Base-by-base conservation (phyloP, 768 basidiomycete species). In the Udeniomyces megalosporus region DNA sequence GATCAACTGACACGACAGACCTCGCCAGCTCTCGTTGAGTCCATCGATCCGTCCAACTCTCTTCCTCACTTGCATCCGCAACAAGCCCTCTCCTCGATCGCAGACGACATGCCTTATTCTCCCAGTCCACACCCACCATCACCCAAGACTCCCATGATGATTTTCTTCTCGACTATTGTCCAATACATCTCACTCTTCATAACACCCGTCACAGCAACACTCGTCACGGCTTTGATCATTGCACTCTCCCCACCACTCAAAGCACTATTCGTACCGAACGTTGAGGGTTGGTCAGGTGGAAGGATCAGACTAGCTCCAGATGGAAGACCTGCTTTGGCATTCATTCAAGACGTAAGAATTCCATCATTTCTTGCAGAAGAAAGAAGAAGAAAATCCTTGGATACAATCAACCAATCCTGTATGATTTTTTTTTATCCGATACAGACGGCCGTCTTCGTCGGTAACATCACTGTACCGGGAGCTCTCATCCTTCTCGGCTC, bases 251-350 rank as follows among this genome's bases (percentile, higher is more conserved):
- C 69, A 22, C 75, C 76, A 0, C 67, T 78, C 34, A 77, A 77
- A 66, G 75, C 77, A 0, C 68, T 78, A 28, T 77, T 78, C 65
- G 74, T 75, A 11, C 68, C 73, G 48, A 34, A 60, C 28, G 72
- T 72, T 1, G 68, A 69, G 12, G 71, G 70, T 0, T 72, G 69
- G 69, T 70, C 69, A 0, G 71, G 75, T 4, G 73, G 70, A 0
- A 70, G 70, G 1, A 68, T 73, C 52, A 76, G 75, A 58, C 71
- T 74, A 61, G 76, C 75, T 0, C 78, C 78, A 0, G 75, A 78
- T 58, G 78, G 76, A 4, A 71, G 72, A 24, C 78, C 78, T 0
- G 76, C 76, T 0, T 61, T 78, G 12, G 70, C 72, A 6, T 78
- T 77, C 67, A 65, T 78, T 34, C 68, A 75, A 24, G 76, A 77